Conservation (phyloP, 805 yeast species). For the Clavispora asparagi region DNA sequence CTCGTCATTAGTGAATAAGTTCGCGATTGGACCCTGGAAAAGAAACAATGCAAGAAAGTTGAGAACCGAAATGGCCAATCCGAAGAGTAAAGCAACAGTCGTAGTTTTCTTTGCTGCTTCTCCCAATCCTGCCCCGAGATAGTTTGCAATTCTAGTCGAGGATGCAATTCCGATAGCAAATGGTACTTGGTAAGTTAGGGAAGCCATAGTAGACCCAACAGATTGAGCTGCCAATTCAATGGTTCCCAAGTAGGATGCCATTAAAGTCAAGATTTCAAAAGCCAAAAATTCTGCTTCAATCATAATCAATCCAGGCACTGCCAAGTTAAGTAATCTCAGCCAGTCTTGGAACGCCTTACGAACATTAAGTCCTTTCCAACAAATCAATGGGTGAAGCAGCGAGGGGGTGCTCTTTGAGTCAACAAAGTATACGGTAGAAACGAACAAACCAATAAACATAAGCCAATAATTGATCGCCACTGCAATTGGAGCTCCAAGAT, state of each 20-base stretch:
- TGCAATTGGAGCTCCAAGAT: conserved; percentile 56
- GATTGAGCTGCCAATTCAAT: conserved; percentile 50
- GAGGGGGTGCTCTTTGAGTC: conserved; percentile 37
- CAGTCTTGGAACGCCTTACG: conserved; percentile 41
- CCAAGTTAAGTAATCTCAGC: conserved; percentile 39
- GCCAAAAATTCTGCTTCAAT: conserved; percentile 58
- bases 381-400: conserved; percentile 44
- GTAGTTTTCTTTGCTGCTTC: conserved; percentile 32
- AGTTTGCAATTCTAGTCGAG: conserved; percentile 54
- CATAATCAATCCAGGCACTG: conserved; percentile 54
- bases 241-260: conserved; percentile 52
- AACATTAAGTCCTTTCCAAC: conserved; percentile 44
- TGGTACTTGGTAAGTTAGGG: conserved; percentile 50
- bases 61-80: conserved; percentile 27
- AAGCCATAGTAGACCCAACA: conserved; percentile 36
- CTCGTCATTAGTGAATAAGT: conserved; percentile 54
- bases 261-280: conserved; percentile 50
- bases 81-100: conserved; percentile 32
- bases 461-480: conserved; percentile 54
- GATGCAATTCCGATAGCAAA: conserved; percentile 56
- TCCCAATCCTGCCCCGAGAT: conserved; percentile 44
- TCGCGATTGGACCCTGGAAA: conserved; percentile 31
- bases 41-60: conserved; percentile 27
- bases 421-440: conserved; percentile 33
- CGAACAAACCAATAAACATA: conserved; percentile 44